These are phyloP conservation scores for Trypanosoma cruzi DNA, from an alignment of 208 protist species.

Conservation along the genomic window DNA sequence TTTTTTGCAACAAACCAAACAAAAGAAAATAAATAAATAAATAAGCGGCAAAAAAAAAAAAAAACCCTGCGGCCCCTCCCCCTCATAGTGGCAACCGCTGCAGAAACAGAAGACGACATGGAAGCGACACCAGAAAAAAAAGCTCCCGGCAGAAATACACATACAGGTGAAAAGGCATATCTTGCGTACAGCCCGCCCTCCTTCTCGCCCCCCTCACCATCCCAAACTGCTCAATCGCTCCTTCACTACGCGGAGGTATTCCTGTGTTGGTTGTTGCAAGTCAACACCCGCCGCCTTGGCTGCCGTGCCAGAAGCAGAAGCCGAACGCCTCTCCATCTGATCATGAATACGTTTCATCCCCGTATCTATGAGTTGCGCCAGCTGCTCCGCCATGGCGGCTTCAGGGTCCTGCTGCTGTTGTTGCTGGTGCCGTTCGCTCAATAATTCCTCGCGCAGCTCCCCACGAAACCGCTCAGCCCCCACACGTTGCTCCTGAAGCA, in stretches of 20 bases:
- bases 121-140: too few relatives aligned
- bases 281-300: background rate
- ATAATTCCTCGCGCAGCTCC: conserved; percentile 3
- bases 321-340: conserved; percentile 26
- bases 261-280: background rate
- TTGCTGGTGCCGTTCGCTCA: too few relatives aligned
- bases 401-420: conserved; percentile 17
- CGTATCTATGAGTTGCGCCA: conserved; percentile 61
- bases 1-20: too few relatives aligned
- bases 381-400: conserved; percentile 39
- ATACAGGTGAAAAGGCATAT: background rate
- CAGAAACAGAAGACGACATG: too few relatives aligned
- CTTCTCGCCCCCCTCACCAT: conserved; percentile 19
- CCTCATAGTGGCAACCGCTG: too few relatives aligned
- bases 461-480: conserved; percentile 18
- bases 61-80: too few relatives aligned
- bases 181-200: background rate
- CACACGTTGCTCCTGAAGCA: conserved; percentile 33
- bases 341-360: conserved; percentile 54
- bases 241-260: conserved; percentile 32
- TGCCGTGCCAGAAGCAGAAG: background rate
- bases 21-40: too few relatives aligned
- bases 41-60: too few relatives aligned
- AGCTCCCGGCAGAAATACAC: background rate
- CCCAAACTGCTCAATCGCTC: conserved; percentile 18